phyloP scores from a whole-genome alignment of 2,329 filamentous ascomycete genomes.

The Cryphonectria naterciae region DNA sequence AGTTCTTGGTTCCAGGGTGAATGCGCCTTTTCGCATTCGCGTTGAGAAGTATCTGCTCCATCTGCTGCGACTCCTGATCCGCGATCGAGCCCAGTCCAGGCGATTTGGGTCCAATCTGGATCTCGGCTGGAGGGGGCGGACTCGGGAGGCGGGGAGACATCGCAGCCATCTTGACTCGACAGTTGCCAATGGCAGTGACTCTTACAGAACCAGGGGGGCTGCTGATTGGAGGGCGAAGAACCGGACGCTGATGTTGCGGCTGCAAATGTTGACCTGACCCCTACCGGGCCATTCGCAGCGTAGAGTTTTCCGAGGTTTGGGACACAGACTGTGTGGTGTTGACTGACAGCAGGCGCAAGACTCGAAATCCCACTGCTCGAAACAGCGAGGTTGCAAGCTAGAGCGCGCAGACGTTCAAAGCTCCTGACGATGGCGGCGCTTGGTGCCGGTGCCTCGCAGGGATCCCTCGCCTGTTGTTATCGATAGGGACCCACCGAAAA shows the following conservation, averaged over 20 bases:
- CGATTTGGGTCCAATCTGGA: conserved; percentile 70
- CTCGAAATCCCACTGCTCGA: neutral
- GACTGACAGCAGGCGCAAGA: neutral
- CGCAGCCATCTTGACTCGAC: conserved; percentile 62
- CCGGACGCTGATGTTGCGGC: neutral
- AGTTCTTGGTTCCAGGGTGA: conserved; percentile 87
- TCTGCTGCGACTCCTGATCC: conserved; percentile 62
- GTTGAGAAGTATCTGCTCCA: conserved; percentile 67
- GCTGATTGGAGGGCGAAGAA: neutral
- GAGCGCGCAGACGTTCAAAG: conserved; percentile 8
- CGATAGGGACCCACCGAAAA: conserved; percentile 20
- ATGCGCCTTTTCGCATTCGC: conserved; percentile 81
- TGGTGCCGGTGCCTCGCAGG: conserved; percentile 1
- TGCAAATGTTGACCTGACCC: conserved; percentile 2
- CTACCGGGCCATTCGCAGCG: conserved; percentile 17
- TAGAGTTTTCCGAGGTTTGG: neutral
- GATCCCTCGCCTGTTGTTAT: conserved; percentile 1
- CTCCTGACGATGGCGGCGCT: neutral
- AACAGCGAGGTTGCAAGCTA: conserved; percentile 6
- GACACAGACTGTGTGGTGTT: neutral
- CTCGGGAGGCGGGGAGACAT: conserved; percentile 92
- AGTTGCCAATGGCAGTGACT: neutral
- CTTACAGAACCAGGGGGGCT: neutral
- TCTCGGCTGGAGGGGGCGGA: conserved; percentile 91
- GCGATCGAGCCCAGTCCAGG: conserved; percentile 37